Evolutionary conservation across 805 yeast genomes (phyloP).

Genomic region (Debaryomyces tyrocola): DNA sequence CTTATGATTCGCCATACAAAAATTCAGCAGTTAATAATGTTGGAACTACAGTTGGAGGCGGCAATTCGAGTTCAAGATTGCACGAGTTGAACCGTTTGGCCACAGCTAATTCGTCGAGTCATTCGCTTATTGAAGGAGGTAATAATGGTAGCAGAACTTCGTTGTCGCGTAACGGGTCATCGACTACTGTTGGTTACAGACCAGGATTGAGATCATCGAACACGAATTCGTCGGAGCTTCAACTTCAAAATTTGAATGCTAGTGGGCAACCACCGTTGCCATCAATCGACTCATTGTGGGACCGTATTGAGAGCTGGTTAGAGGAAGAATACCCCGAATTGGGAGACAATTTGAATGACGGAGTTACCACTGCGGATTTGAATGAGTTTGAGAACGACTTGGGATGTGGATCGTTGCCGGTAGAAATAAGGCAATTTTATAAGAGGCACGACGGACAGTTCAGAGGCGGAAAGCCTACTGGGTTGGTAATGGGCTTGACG

Average conservation of each 20-base stretch:
- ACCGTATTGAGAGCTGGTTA: constrained; percentile 40
- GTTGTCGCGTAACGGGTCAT: constrained; percentile 3
- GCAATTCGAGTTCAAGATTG: constrained; percentile 31
- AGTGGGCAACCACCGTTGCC: constrained; percentile 54
- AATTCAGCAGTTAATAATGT: constrained; percentile 17
- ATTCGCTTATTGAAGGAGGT: constrained; percentile 22
- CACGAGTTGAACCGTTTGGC: constrained; percentile 32
- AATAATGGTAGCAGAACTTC: constrained; percentile 5
- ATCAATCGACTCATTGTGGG: constrained; percentile 43
- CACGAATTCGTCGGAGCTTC: constrained; percentile 39
- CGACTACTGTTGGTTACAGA: constrained; percentile 32
- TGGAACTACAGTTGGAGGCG: constrained; percentile 13
- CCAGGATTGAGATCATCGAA: constrained; percentile 47
- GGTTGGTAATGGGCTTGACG: constrained; percentile 43
- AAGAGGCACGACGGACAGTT: constrained; percentile 48
- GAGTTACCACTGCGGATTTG: constrained; percentile 46
- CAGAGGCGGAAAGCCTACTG: constrained; percentile 47
- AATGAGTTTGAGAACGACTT: constrained; percentile 47
- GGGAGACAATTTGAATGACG: constrained; percentile 42
- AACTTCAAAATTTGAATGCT: constrained; percentile 43
- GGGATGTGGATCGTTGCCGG: constrained; percentile 42
- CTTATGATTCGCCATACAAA: constrained; percentile 43
- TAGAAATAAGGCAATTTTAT: constrained; percentile 45
- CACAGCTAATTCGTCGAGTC: constrained; percentile 24
- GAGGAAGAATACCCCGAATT: constrained; percentile 49